Evolutionary conservation across 805 yeast genomes (phyloP).

Genomic region (Vanderwaltozyma yarrowii): DNA sequence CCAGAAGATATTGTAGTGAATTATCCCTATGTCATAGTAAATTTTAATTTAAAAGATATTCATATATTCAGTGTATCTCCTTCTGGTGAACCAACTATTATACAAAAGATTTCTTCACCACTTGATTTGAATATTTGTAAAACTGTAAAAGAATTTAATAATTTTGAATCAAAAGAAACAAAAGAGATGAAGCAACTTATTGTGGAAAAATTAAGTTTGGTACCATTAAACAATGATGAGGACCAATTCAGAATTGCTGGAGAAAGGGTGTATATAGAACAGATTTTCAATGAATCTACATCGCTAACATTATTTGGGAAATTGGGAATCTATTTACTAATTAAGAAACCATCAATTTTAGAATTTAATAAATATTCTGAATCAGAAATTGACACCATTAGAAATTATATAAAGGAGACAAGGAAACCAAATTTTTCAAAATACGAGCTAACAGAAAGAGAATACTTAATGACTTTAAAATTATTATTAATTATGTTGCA

Average conservation of each 20-base stretch:
- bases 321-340: slow-evolving; percentile 11
- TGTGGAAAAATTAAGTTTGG: slow-evolving; percentile 17
- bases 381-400: slow-evolving; percentile 11
- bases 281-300: slow-evolving; percentile 12
- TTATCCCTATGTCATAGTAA: slow-evolving; percentile 19
- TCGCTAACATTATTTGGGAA: slow-evolving; percentile 13
- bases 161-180: slow-evolving; percentile 4
- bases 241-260: slow-evolving; percentile 16
- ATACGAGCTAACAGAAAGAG: slow-evolving; percentile 12
- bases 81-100: neutral
- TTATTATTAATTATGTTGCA: slow-evolving; percentile 20
- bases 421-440: slow-evolving; percentile 4
- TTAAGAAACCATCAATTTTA: slow-evolving; percentile 14
- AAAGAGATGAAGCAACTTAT: slow-evolving; percentile 6
- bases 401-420: slow-evolving; percentile 8
- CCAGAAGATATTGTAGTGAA: slow-evolving; percentile 16
- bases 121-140: neutral
- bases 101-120: neutral
- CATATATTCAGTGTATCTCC: slow-evolving; percentile 6
- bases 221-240: slow-evolving; percentile 12
- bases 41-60: slow-evolving; percentile 7
- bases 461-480: slow-evolving; percentile 13
- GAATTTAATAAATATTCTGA: slow-evolving; percentile 15
- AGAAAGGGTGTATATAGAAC: slow-evolving; percentile 16
- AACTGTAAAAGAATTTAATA: slow-evolving; percentile 5